Base-by-base conservation (phyloP, 129 eudicot genomes). In the Chrysanthemum seticuspe region DNA sequence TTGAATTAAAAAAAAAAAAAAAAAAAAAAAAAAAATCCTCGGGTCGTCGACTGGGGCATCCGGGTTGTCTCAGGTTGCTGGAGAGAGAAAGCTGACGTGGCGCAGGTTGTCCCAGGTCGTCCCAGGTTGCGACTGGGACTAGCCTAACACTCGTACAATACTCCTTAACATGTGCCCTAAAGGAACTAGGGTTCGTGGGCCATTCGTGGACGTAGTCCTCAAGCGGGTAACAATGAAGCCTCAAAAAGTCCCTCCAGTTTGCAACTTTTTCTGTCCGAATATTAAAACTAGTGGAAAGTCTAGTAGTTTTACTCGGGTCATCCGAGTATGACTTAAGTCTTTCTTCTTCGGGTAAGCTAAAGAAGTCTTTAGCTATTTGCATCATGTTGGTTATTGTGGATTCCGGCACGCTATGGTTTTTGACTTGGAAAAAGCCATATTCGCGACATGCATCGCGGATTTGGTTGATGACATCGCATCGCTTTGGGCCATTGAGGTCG, bases 211-310 rank as follows among this genome's bases (percentile, higher is more conserved):
- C 31, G 62, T 56, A 84, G 16, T 84, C 68, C 4, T 80, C 45
- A 16, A 84, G 56, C 3, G 85, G 87, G 75, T 80, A 60, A 12
- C 87, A 84, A 14, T 84, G 87, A 60, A 84, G 82, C 27, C 87
- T 50, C 31, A 80, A 58, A 72, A 55, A 84, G 34, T 84, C 87
- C 53, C 85, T 56, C 87, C 87, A 80, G 36, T 84, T 84, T 0
- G 85, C 74, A 1, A 84, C 85, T 21, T 80, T 84, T 68, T 84
- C 85, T 14, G 87, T 80, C 0, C 73, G 71, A 0, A 73, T 64
- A 34, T 84, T 84, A 12, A 83, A 79, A 65, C 87, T 83, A 34
- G 87, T 80, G 70, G 82, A 76, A 3, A 76, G 73, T 19, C 87
- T 72, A 4, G 84, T 83, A 16, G 87, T 68, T 36, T 80, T 83